These are phyloP conservation scores for Acmispon strigosus DNA, from an alignment of 306 rosid genomes.

Conservation along the genomic window DNA sequence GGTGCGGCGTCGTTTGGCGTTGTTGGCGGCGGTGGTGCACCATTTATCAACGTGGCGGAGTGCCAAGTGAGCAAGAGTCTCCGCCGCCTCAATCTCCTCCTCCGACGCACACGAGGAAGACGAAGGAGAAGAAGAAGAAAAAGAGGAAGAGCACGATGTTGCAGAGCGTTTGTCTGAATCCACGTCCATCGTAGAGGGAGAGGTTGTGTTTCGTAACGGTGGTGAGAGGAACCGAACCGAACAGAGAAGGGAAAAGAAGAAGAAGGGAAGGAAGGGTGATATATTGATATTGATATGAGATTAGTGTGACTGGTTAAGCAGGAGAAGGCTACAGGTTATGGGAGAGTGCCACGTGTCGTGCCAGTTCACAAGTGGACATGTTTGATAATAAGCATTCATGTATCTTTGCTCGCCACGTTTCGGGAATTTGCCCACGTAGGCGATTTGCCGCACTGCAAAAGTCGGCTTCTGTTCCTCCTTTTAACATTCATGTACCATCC, in stretches of 20 bases:
- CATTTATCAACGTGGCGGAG: conserved; percentile 38
- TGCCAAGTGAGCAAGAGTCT: conserved; percentile 72
- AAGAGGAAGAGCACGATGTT: conserved; percentile 22
- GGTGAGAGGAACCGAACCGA: conserved; percentile 4
- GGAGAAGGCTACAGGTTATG: conserved; percentile 10
- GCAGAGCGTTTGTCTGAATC: conserved; percentile 23
- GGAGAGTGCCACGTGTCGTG: conserved; percentile 54
- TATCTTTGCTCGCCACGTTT: conserved; percentile 60
- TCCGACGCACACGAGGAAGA: neutral
- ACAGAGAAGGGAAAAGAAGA: neutral
- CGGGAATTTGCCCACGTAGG: conserved; percentile 31
- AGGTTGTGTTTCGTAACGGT: neutral
- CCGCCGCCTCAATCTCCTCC: conserved; percentile 88
- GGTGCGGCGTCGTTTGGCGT: conserved; percentile 21
- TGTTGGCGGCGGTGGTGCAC: neutral
- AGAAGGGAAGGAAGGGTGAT: neutral
- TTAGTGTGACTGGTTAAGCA: conserved; percentile 22
- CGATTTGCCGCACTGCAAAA: conserved; percentile 28
- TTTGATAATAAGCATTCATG: conserved; percentile 24
- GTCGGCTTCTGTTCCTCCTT: conserved; percentile 16
- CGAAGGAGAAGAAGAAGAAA: conserved; percentile 11
- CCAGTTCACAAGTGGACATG: conserved; percentile 42
- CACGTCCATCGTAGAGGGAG: neutral
- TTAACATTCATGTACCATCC: neutral
- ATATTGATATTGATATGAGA: neutral